Base-by-base conservation (phyloP, 306 rosid species). In the Inga oerstediana region DNA sequence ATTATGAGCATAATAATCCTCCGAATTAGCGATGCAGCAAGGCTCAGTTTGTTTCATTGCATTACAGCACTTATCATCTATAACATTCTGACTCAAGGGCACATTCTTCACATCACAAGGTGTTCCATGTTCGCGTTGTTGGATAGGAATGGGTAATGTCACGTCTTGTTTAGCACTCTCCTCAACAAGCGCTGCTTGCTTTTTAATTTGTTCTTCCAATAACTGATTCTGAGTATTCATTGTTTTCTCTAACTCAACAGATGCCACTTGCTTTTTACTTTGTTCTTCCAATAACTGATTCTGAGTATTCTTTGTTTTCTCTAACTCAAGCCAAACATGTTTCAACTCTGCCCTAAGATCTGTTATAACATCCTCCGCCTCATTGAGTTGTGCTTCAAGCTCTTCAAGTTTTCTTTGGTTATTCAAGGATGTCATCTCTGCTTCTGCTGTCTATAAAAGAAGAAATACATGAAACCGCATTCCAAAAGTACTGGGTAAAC, bases 281-380 rank as follows among this genome's bases (percentile, higher is more conserved):
- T 74, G 74, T 68, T 78, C 88, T 68, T 84, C 79, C 37, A 75
- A 72, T 79, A 77, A 56, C 74, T 79, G 84, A 64, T 80, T 74
- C 81, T 77, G 87, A 67, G 74, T 61, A 75, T 84, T 86, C 85
- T 78, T 87, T 81, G 62, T 81, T 89, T 80, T 90, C 82, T 89
- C 91, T 72, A 92, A 84, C 79, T 83, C 78, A 44, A 24, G 74
- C 80, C 77, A 80, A 16, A 82, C 87, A 65, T 81, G 85, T 80
- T 81, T 86, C 89, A 94, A 78, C 80, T 92, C 94, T 24, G 68
- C 84, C 86, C 98, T 86, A 81, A 94, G 92, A 84, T 91, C 94
- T 49, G 87, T 90, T 76, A 94, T 85, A 49, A 92, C 84, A 70
- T 88, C 93, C 90, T 94, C 98, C 16, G 97, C 97, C 84, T 91